Percentiles rank a stretch among this genome's conserved stretches.
Conservation (phyloP, 106 monocot genomes). For the Dioscorea zingiberensis region DNA sequence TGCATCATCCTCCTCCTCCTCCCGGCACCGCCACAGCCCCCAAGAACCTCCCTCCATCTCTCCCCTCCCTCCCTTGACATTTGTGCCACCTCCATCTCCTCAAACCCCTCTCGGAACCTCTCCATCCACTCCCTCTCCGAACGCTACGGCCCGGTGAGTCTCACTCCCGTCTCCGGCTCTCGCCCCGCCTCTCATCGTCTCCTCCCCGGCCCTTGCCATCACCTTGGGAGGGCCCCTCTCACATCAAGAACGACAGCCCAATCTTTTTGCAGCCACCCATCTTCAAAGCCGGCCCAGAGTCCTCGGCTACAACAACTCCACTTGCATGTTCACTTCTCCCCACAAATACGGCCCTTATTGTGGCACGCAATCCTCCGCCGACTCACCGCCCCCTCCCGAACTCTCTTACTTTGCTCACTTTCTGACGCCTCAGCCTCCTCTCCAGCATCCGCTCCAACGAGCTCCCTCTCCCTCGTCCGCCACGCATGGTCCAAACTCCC, state of each 20-base stretch:
- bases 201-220: slow-evolving; percentile 12
- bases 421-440: background rate
- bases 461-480: background rate
- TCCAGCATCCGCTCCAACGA: background rate
- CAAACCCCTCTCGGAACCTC: slow-evolving; percentile 5
- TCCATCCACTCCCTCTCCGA: slow-evolving; percentile 10
- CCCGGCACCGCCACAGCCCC: too few species aligned
- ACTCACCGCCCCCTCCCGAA: background rate
- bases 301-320: background rate
- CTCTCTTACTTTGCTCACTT: background rate
- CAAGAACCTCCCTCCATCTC: slow-evolving; percentile 15
- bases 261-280: slow-evolving; percentile 6
- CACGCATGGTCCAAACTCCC: background rate
- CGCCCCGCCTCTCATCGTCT: slow-evolving; percentile 8
- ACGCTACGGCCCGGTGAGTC: slow-evolving; percentile 23
- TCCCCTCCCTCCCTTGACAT: slow-evolving; percentile 12
- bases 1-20: too few species aligned
- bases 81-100: slow-evolving; percentile 23
- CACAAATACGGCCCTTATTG: slow-evolving; percentile 1
- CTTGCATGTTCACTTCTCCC: background rate
- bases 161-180: slow-evolving; percentile 31
- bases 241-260: slow-evolving; percentile 9
- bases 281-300: background rate
- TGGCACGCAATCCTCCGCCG: background rate
- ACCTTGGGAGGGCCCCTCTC: slow-evolving; percentile 1